Conservation (phyloP, 176 grass and related monocot species). For the Carex parvula region DNA sequence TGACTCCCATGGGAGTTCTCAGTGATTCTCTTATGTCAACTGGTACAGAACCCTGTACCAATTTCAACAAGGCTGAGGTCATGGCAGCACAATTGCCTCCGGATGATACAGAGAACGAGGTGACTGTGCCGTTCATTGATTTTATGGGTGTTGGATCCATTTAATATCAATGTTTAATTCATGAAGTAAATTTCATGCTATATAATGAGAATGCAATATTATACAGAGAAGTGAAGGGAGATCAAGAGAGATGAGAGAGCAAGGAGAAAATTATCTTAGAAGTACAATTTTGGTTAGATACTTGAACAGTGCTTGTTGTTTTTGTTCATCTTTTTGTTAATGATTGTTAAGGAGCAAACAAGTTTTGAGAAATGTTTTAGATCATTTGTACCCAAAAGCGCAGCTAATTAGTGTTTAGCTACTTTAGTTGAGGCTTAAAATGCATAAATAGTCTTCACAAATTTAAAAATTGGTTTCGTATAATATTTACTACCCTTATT, state of each 20-base stretch:
- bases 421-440: not conserved
- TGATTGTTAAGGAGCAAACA: not conserved
- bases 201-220: not conserved
- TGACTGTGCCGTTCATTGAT: not conserved
- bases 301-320: not conserved
- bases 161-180: not conserved
- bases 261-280: not conserved
- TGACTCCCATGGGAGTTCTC: not conserved
- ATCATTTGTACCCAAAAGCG: not conserved
- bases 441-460: not conserved
- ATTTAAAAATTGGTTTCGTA: not conserved
- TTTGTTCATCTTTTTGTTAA: not conserved
- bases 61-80: not conserved
- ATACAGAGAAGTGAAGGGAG: not conserved
- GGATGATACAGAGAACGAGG: not conserved
- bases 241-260: not conserved
- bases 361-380: not conserved
- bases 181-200: not conserved
- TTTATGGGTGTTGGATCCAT: slow-evolving; percentile 10
- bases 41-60: not conserved
- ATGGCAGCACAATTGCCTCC: not conserved
- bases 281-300: not conserved
- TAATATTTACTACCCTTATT: not conserved
- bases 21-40: not conserved
- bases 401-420: not conserved